These are phyloP conservation scores for Amylostereum chailletii DNA, from an alignment of 1,284 basidiomycete species.

Conservation along the genomic window DNA sequence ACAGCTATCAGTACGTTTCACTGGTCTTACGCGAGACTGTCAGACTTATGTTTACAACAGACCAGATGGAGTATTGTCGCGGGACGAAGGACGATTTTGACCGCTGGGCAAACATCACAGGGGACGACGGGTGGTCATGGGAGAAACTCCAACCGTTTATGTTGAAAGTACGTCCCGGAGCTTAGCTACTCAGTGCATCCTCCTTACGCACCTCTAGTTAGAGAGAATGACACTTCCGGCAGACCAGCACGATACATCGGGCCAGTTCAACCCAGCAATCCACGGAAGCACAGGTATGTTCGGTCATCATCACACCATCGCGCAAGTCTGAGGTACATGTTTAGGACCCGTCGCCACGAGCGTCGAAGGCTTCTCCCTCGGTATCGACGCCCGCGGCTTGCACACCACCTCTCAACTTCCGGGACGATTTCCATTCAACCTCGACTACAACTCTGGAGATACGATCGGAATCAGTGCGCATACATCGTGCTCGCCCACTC, in stretches of 20 bases:
- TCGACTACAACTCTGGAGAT: slow-evolving; percentile 14
- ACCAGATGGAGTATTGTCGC: slow-evolving; percentile 26
- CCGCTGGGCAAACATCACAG: slow-evolving; percentile 23
- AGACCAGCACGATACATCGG: no score
- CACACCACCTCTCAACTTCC: slow-evolving; percentile 7
- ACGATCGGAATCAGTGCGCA: slow-evolving; percentile 14
- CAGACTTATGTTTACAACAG: slow-evolving; percentile 12
- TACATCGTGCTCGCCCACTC: neutral
- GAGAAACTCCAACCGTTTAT: slow-evolving; percentile 23
- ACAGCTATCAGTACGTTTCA: slow-evolving; percentile 22
- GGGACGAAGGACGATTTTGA: slow-evolving; percentile 29
- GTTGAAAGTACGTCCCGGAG: slow-evolving; percentile 16
- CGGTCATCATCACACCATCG: no score
- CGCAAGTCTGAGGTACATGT: neutral
- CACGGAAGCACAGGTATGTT: no score
- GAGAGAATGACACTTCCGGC: no score
- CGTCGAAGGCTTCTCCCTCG: neutral
- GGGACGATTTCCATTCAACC: slow-evolving; percentile 12
- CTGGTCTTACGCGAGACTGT: neutral
- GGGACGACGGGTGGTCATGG: slow-evolving; percentile 31
- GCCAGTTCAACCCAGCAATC: no score
- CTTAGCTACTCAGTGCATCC: neutral
- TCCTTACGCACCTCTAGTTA: no score
- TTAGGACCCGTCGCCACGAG: neutral
- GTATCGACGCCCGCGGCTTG: slow-evolving; percentile 8